Evolutionary conservation across 345 rosid species (phyloP), one percentile per base, ranked within the genome.

Genomic region (Boechera retrofracta): DNA sequence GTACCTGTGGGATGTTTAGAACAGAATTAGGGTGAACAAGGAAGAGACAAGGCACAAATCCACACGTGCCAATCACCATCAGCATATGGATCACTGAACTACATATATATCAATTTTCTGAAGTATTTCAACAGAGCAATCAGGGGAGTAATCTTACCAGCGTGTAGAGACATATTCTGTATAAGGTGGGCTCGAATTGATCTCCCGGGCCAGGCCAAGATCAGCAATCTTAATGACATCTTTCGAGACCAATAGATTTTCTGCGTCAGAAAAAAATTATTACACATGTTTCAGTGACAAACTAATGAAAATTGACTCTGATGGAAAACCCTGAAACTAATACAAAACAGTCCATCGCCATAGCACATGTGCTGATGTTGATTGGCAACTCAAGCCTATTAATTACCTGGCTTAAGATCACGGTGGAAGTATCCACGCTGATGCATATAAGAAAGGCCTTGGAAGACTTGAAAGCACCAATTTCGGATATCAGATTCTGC

Each of bases 401-500:
- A 67, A n/a, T 69, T 87, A 94, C 98, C 98, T 77, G 99, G 99
- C 86, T 95, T 95, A 62, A 95, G 92, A 80, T 95, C 99, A 57
- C 99, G 98, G 78, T 95, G 99, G 68, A 95, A 95, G 76, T 92
- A 92, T 69, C 99, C 99, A 57, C 83, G 88, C 76, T 88, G 97
- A 77, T 95, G 97, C 91, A 95, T 87, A 79, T 95, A 89, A 58
- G 93, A 88, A 74, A 95, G 98, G 59, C 97, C 99, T 80, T 92
- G 98, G 73, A 92, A 92, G 45, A 95, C 94, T 91, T 95, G 99
- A 76, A 90, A 92, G 82, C 90, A 95, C 98, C 96, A 91, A 81
- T 89, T 92, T 82, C 92, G 88, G 57, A 95, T 73, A 74, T 90
- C 92, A 73, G 85, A 72, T 82, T 92, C 99, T 0, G 96, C 83